phyloP scores from a whole-genome alignment of 1,284 basidiomycete genomes.

The Malassezia yamatoensis region DNA sequence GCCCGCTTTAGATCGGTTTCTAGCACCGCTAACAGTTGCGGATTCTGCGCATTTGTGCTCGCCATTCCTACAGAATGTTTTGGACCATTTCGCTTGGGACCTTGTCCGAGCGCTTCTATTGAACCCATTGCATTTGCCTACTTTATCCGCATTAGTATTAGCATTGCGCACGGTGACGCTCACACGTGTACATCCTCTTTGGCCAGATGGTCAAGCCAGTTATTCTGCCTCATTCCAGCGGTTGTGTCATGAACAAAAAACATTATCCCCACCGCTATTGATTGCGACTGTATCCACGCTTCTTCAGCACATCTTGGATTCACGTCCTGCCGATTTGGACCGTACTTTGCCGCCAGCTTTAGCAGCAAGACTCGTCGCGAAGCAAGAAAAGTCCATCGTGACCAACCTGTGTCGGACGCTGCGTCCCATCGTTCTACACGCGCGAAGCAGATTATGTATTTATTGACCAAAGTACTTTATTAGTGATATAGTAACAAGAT shows the following conservation, averaged over 20 bases:
- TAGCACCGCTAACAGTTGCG: neutral
- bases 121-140: constrained; percentile 6
- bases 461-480: neutral
- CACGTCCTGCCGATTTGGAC: neutral
- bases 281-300: neutral
- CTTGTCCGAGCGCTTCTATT: constrained; percentile 4
- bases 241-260: neutral
- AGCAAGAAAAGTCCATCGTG: constrained; percentile 3
- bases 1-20: constrained; percentile 5
- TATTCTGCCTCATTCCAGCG: neutral
- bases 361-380: neutral
- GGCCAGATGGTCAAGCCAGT: constrained; percentile 6
- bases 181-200: constrained; percentile 1
- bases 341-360: neutral
- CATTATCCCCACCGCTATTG: neutral
- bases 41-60: neutral
- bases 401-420: constrained; percentile 2
- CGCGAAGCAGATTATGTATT: constrained; percentile 1
- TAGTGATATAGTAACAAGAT: too few species aligned
- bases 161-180: constrained; percentile 8
- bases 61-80: neutral
- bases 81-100: constrained; percentile 3
- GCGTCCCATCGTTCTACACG: constrained; percentile 7
- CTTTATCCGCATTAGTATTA: constrained; percentile 5
- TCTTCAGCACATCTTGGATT: constrained; percentile 1